Evolutionary conservation across 257 asterid species (phyloP), one percentile per base, ranked within the genome.

Genomic region (Capsicum baccatum): DNA sequence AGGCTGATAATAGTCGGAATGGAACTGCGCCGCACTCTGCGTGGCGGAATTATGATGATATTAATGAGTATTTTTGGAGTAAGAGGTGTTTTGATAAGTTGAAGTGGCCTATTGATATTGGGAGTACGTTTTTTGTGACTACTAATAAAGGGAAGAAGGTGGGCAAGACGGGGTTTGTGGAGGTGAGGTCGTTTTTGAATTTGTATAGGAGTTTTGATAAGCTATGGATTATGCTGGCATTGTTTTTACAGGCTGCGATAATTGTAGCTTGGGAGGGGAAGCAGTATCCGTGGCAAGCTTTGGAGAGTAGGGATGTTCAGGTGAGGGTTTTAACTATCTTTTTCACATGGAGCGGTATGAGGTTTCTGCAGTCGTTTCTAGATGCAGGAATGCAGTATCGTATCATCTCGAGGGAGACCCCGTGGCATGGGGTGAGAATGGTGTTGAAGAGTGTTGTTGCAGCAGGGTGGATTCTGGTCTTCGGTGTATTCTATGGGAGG

Each of bases 1-100:
- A 97, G 92, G 97, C 91, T 21, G 96, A 88, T 16, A 95, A 94
- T 83, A 97, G 97, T 91, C 90, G 79, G 89, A 95, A 94, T 81
- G 99, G 98, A 86, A 93, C 99, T 6, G 98, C 99, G 15, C 97
- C 99, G 9, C 99, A 97, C 85, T 90, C 98, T 55, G 98, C 97
- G 1, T 97, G 99, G 99, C 86, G 99, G 89, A 97, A 97, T 85
- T 97, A 97, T 57, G 99, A 97, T 73, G 99, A 97, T 85, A 90
- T 97, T 69, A 97, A 97, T 71, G 99, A 97, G 90, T 97, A 97
- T 79, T 97, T 97, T 84, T 97, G 99, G 99, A 97, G 92, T 88
- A 92, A 89, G 90, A 89, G 99, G 91, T 97, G 99, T 87, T 91
- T 97, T 83, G 96, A 94, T 85, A 97, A 90, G 93, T 87, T 97